Evolutionary conservation across 2,329 filamentous ascomycete species (phyloP), one percentile per base, ranked within the genome.

Genomic region (Thielaviopsis punctulata): DNA sequence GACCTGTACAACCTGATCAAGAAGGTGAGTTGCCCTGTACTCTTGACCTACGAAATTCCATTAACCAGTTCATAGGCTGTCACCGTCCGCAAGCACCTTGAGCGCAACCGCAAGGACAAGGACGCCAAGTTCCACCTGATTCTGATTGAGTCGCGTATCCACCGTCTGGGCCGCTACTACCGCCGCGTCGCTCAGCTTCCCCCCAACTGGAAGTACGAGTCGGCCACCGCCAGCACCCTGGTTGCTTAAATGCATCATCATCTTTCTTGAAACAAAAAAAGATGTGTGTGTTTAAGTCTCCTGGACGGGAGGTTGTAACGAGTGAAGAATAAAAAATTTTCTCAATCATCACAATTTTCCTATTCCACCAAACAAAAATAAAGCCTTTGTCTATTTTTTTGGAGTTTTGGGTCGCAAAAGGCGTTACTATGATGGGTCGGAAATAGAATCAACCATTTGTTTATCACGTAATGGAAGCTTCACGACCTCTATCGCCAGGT

Each of bases 1-100:
- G 92, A 98, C 75, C 84, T 96, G 63, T 98, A 96, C 84, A 94
- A 95, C 86, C 79, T 96, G 72, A 96, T 96, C 86, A 95, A 95
- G 86, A 98, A 98, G 88, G 90, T 93, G 69, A 56, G 65, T 52
- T 47, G 30, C 18, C 18, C 8, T 9, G 15, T 45, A 22, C 5
- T 22, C 2, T n/a, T 23, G 33, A 10, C 4, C 6, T 7, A 4
- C 21, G 4, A 4, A 27, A 24, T 27, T 12, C 25, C 27, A 39
- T 48, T 49, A 46, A 46, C 30, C 13, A 66, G 65, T 60, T 52
- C 41, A 57, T 62, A 92, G 88, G 89, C 89, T 64, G 89, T 95
- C 65, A 84, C 89, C 69, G 92, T 98, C 77, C 90, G 92, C 77
- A 98, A 98, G 86, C 93, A 98, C 77, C 87, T 98, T 63, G 88